Percentiles rank a stretch among this genome's conserved stretches.
These are phyloP conservation scores for Kalaharituber pfeilii DNA, from an alignment of 2,329 filamentous ascomycete genomes.

Conservation along the genomic window DNA sequence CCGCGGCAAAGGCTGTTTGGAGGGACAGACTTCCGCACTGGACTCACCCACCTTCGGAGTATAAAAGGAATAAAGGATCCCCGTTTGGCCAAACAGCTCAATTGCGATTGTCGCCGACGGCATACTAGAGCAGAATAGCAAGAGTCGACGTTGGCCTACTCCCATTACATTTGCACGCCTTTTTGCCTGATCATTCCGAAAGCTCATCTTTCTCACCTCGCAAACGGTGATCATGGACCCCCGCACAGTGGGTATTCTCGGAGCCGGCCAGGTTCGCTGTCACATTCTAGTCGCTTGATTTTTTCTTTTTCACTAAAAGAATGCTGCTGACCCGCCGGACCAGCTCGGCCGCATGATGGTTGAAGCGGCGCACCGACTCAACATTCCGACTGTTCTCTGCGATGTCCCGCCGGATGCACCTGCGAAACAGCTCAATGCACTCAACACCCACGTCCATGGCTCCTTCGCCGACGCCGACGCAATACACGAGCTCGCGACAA, in stretches of 20 bases:
- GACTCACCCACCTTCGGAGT: no score
- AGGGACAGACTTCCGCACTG: no score
- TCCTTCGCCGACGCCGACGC: conserved; percentile 73
- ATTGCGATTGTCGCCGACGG: no score
- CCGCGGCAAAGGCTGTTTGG: no score
- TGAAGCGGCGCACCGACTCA: conserved; percentile 65
- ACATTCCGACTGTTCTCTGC: conserved; percentile 60
- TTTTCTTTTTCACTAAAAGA: background rate
- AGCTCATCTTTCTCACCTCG: no score
- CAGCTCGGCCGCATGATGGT: conserved; percentile 77
- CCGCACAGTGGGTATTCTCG: conserved; percentile 34
- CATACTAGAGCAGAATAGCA: no score
- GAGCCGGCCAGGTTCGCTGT: conserved; percentile 40
- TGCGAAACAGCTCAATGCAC: conserved; percentile 70
- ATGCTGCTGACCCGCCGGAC: conserved; percentile 22
- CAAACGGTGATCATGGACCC: no score
- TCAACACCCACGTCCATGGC: conserved; percentile 56
- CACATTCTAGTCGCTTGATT: background rate
- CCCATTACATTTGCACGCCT: no score
- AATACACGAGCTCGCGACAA: conserved; percentile 59
- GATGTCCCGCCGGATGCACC: conserved; percentile 59
- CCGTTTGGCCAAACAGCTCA: no score
- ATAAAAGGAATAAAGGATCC: no score
- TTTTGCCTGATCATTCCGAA: no score
- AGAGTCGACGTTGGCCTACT: no score